These are phyloP conservation scores for Climacium dendroides DNA, from an alignment of 225 moss, liverwort and hornwort species.

Conservation along the genomic window DNA sequence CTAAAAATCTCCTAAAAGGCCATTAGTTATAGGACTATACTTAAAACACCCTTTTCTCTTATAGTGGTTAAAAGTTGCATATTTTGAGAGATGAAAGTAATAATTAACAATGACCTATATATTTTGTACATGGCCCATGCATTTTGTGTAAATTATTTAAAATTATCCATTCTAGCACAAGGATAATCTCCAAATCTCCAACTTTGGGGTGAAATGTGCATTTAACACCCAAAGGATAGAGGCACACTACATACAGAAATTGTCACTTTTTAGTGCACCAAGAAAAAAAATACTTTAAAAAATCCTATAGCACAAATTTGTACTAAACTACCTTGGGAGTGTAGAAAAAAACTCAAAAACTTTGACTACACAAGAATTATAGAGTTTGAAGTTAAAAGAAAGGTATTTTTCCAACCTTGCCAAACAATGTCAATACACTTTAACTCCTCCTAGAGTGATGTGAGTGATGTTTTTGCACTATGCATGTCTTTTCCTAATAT, in stretches of 20 bases:
- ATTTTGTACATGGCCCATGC: accelerated
- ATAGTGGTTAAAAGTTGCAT: not conserved
- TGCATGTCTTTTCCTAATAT: not conserved
- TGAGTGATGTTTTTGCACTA: not conserved
- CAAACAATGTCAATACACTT: not conserved
- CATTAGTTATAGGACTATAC: no score
- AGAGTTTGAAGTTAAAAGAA: not conserved
- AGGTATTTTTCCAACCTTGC: no score
- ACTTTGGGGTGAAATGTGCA: not conserved
- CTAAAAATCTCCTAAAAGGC: no score
- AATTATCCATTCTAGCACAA: not conserved
- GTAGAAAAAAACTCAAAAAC: not conserved
- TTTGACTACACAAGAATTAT: no score
- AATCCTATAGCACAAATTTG: not conserved
- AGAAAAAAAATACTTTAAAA: no score
- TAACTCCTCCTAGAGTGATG: accelerated
- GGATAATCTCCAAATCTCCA: not conserved
- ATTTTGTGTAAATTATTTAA: not conserved
- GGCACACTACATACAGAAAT: not conserved
- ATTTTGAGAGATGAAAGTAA: not conserved
- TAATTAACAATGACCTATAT: no score
- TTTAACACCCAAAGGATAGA: accelerated
- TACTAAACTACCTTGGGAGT: not conserved
- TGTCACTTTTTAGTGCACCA: not conserved
- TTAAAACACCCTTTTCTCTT: no score